These are phyloP conservation scores for Thinopyrum elongatum DNA, from an alignment of 176 grass and related monocot species.

Conservation along the genomic window DNA sequence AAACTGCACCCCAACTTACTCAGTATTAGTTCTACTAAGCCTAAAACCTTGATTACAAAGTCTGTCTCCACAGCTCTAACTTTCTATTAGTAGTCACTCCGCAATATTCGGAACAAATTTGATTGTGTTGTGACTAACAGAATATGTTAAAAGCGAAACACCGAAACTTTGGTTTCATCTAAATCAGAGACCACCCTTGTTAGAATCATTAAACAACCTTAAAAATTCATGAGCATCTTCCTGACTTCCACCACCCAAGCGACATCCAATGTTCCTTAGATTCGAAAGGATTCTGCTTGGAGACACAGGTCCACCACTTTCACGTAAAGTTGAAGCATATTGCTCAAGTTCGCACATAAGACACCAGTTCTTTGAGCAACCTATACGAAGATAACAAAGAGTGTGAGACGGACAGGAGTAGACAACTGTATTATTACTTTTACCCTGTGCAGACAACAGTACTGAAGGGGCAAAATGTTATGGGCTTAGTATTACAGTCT, in stretches of 20 bases:
- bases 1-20: background rate
- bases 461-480: background rate
- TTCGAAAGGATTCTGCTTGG: conserved; percentile 93
- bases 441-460: background rate
- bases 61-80: background rate
- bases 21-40: background rate
- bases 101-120: background rate
- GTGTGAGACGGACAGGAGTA: conserved; percentile 12
- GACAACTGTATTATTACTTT: background rate
- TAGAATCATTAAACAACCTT: conserved; percentile 42
- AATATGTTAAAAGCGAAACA: background rate
- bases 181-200: background rate
- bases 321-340: conserved; percentile 83
- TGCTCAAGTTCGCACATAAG: conserved; percentile 99
- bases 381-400: conserved; percentile 47
- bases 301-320: conserved; percentile 75
- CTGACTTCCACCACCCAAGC: conserved; percentile 93
- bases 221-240: conserved; percentile 99
- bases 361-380: conserved; percentile 88
- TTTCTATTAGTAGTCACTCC: background rate
- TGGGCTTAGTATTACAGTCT: conserved; percentile 79
- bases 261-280: conserved; percentile 86
- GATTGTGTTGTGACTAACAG: background rate
- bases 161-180: background rate
- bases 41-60: background rate